Base-by-base conservation (phyloP, 2,329 filamentous ascomycete genomes). In the Pyrenophora graminea region DNA sequence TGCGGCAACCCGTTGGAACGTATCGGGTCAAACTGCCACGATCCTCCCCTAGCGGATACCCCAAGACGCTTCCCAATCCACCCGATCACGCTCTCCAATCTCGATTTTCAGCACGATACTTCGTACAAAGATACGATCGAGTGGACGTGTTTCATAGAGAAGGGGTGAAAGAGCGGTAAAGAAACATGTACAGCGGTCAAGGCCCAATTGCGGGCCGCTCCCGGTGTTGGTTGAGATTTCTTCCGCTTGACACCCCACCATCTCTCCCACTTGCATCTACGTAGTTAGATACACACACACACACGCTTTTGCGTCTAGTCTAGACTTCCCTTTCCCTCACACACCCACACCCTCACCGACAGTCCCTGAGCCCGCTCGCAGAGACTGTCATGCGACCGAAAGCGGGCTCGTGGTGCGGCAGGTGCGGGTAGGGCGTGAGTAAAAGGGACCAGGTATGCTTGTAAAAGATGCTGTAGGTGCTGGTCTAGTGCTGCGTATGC, bases 121-220 rank as follows among this genome's bases (percentile, higher is more conserved):
- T 36, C 6, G n/a, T 36, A n/a, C 33, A 18, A 15, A 36, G 33
- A 6, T 36, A 36, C 37, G 19, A 39, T 25, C 39, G 32, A 42
- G 27, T 13, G 27, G 32, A 27, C 15, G 2, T 4, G 12, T 15
- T 15, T 25, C 31, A 7, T 17, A 36, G n/a, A 25, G 19, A 37
- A 21, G 15, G n/a, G 23, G 43, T 25, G 32, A 44, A 44, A 44
- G 31, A 44, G 43, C 43, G 43, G 43, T 45, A 45, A 45, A 45
- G 38, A 17, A 36, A 18, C 6, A 36, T 7, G 31, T 18, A 34
- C 41, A 44, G 19, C 33, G n/a, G 34, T 17, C 15, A 21, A 39
- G 56, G 48, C 51, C 56, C 46, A 59, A 54, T 19, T 42, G 45
- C 49, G 62, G 62, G 55, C 60, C 62, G 60, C 58, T 49, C 17